Evolutionary conservation across 371 early-diverging fungal species (phyloP), one percentile per base, ranked within the genome.

Genomic region (Nosema muscidifuracis): DNA sequence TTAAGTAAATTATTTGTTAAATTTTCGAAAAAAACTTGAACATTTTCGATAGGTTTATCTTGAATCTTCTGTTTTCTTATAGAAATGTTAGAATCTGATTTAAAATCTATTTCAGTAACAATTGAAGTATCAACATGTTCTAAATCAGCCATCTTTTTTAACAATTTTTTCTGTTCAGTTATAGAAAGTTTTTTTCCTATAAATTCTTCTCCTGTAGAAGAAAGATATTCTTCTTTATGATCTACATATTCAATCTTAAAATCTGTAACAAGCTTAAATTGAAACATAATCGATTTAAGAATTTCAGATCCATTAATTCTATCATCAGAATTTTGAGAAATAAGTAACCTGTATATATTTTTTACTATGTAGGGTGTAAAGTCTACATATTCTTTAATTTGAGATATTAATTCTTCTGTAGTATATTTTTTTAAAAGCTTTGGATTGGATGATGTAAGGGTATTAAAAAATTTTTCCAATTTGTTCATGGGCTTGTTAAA

Each of bases 381-480:
- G 42, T 74, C 67, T 26, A 62, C 50, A 63, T 73, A 74, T 44
- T 74, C 71, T 60, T 34, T 55, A 16, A 78, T 55, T 67, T 74
- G 71, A 20, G 33, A 33, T 44, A 67, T 58, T 0, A 78, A 62
- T 43, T 76, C 75, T 26, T 76, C 34, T 2, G 78, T 72, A 13
- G 73, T 67, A 65, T 73, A 77, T 68, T 42, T 70, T 58, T 82
- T 80, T 50, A 76, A 65, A 43, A 68, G 65, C 30, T 71, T 71
- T 4, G 67, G 55, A 26, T 65, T 60, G 0, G 75, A 44, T 22
- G 65, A 60, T 22, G 60, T 65, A 36, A 82, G 66, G 18, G 71
- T 66, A 42, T 74, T 78, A 67, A 82, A 80, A 51, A 82, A 67
- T 70, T 82, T 82, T 43, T 78, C 72, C n/a, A 78, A 65, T 34